These are phyloP conservation scores for Penicillium sp. DNA, from an alignment of 2,329 filamentous ascomycete species.

Conservation along the genomic window DNA sequence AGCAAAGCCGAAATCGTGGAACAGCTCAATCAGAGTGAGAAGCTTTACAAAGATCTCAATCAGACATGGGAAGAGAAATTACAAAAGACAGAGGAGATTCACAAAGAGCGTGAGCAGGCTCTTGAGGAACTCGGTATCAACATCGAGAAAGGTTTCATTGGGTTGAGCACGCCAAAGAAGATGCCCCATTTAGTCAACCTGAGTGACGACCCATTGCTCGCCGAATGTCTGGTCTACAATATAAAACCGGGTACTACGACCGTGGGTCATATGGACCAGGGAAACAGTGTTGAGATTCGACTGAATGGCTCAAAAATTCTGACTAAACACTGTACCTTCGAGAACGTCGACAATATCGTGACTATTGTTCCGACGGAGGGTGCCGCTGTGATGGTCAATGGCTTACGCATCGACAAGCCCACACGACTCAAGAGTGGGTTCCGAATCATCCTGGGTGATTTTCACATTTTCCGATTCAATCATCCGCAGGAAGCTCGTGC, in stretches of 20 bases:
- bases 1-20: conserved; percentile 98
- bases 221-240: conserved; percentile 97
- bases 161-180: conserved; percentile 94
- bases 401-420: conserved; percentile 82
- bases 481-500: conserved; percentile 94
- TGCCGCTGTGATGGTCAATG: conserved; percentile 98
- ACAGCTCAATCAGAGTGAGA: conserved; percentile 93
- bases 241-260: conserved; percentile 93
- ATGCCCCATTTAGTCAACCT: conserved; percentile 99
- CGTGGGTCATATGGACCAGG: conserved; percentile 90
- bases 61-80: conserved; percentile 99
- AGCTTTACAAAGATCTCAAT: conserved; percentile 91
- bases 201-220: conserved; percentile 89
- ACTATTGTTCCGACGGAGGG: conserved; percentile 85
- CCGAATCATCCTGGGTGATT: conserved; percentile 93
- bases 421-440: conserved; percentile 88
- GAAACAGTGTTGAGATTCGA: conserved; percentile 82
- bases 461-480: conserved; percentile 98
- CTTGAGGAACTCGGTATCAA: conserved; percentile 97
- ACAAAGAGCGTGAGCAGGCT: conserved; percentile 93
- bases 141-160: conserved; percentile 97
- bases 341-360: conserved; percentile 91
- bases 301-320: conserved; percentile 93
- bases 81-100: conserved; percentile 91
- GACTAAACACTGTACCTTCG: conserved; percentile 89